Evolutionary conservation across 1,139 yeast species (phyloP).

Genomic region (Groenewaldozyma auringiensis): DNA sequence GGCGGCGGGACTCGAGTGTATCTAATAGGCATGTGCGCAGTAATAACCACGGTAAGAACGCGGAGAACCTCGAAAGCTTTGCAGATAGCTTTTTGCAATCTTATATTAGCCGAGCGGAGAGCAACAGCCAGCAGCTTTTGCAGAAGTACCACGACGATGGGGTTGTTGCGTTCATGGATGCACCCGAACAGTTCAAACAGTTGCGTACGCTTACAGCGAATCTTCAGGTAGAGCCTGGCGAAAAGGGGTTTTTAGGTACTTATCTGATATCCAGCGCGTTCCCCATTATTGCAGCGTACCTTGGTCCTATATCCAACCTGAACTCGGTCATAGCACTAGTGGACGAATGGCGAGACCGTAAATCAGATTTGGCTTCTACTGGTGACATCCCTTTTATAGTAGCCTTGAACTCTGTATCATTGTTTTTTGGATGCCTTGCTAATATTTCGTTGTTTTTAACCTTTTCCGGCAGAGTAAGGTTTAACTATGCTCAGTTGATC

Average conservation of each 20-base stretch:
- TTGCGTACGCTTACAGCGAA: slow-evolving; percentile 4
- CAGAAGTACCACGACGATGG: not conserved
- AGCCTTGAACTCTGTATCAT: slow-evolving; percentile 52
- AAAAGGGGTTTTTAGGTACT: slow-evolving; percentile 36
- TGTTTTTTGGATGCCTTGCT: slow-evolving; percentile 57
- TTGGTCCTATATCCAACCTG: slow-evolving; percentile 72
- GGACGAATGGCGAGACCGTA: slow-evolving; percentile 53
- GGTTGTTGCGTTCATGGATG: not conserved
- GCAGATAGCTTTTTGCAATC: too few species aligned
- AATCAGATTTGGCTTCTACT: slow-evolving; percentile 18
- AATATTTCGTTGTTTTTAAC: slow-evolving; percentile 60
- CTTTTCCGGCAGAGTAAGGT: slow-evolving; percentile 51
- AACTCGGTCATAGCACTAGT: slow-evolving; percentile 64
- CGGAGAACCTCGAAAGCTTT: too few species aligned
- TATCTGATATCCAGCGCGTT: slow-evolving; percentile 54
- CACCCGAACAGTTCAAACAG: slow-evolving; percentile 2
- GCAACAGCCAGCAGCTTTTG: not conserved
- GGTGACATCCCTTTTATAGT: slow-evolving; percentile 40
- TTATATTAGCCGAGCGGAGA: not conserved
- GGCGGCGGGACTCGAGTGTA: too few species aligned
- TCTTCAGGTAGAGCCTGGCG: slow-evolving; percentile 16
- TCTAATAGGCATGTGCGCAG: too few species aligned
- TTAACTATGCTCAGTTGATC: slow-evolving; percentile 50
- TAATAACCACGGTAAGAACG: too few species aligned
- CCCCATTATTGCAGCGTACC: slow-evolving; percentile 67